phyloP scores from a whole-genome alignment of 106 monocot genomes.

The Phalaenopsis equestris region DNA sequence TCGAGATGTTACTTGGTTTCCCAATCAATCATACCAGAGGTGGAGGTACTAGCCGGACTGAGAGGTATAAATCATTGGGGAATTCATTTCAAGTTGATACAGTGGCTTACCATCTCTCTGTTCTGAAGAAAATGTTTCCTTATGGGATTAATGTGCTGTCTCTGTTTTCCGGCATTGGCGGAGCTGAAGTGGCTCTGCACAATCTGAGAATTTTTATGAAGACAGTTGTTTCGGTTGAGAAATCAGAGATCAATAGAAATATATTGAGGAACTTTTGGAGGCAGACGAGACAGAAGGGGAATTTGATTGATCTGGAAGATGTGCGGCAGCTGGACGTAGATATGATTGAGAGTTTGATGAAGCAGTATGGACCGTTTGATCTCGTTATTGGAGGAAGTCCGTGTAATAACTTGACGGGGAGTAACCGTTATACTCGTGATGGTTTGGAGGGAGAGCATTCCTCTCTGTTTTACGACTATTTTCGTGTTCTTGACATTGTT shows the following conservation, averaged over 20 bases:
- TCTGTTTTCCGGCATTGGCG: slow-evolving; percentile 76
- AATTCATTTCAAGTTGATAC: slow-evolving; percentile 86
- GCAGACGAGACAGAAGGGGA: slow-evolving; percentile 53
- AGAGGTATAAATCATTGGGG: slow-evolving; percentile 52
- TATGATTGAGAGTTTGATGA: slow-evolving; percentile 6
- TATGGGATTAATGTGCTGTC: slow-evolving; percentile 60
- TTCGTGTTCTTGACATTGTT: slow-evolving; percentile 41
- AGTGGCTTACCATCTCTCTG: slow-evolving; percentile 70
- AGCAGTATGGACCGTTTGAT: slow-evolving; percentile 35
- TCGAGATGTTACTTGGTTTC: slow-evolving; percentile 63
- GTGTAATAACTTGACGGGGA: slow-evolving; percentile 53
- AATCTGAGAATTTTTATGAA: slow-evolving; percentile 50
- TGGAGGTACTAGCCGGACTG: slow-evolving; percentile 46
- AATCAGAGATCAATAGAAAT: slow-evolving; percentile 45
- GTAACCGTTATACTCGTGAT: slow-evolving; percentile 40
- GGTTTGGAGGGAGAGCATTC: slow-evolving; percentile 49
- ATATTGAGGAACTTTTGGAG: slow-evolving; percentile 68
- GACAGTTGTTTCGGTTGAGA: slow-evolving; percentile 62
- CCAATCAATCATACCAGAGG: slow-evolving; percentile 70
- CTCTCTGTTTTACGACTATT: slow-evolving; percentile 48
- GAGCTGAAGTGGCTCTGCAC: slow-evolving; percentile 82
- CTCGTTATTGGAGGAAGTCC: slow-evolving; percentile 65
- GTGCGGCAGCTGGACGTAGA: slow-evolving; percentile 17
- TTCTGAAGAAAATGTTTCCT: slow-evolving; percentile 55
- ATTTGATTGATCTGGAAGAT: slow-evolving; percentile 37